Conservation (phyloP, 257 asterid species). For the Nemophila menziesii region DNA sequence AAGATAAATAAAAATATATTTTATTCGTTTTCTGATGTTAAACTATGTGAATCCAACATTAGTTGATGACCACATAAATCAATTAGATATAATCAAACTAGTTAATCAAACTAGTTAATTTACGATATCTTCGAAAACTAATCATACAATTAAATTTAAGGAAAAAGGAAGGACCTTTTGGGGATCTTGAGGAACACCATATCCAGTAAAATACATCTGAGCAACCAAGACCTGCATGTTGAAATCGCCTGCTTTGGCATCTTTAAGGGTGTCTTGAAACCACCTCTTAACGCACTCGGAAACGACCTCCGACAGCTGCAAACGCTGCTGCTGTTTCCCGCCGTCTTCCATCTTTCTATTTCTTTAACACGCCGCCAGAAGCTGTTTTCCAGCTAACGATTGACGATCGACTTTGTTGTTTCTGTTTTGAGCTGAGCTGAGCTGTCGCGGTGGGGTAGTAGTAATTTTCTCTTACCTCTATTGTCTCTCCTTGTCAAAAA, state of each 20-base stretch:
- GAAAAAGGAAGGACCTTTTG: constrained; percentile 28
- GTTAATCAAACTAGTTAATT: too few species aligned
- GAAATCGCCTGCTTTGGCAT: constrained; percentile 62
- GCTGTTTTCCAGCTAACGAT: constrained; percentile 6
- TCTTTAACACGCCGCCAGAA: constrained; percentile 10
- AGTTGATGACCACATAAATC: too few species aligned
- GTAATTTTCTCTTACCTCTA: background rate
- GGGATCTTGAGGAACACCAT: constrained; percentile 46
- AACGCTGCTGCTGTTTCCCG: constrained; percentile 7
- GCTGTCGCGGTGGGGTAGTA: background rate
- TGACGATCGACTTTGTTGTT: background rate
- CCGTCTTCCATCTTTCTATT: constrained; percentile 12
- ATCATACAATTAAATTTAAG: background rate
- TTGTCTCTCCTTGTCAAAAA: too few species aligned
- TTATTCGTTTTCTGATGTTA: too few species aligned
- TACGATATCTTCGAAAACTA: too few species aligned
- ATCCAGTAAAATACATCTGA: constrained; percentile 66
- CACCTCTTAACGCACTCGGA: constrained; percentile 55
- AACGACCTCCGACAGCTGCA: constrained; percentile 54
- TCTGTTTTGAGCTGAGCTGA: background rate
- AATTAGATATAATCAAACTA: too few species aligned
- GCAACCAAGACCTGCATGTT: constrained; percentile 65
- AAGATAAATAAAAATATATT: too few species aligned
- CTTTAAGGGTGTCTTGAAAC: constrained; percentile 66
- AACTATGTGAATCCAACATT: too few species aligned